These are phyloP conservation scores for Xerocomellus intermedius DNA, from an alignment of 768 basidiomycete genomes.

Conservation along the genomic window DNA sequence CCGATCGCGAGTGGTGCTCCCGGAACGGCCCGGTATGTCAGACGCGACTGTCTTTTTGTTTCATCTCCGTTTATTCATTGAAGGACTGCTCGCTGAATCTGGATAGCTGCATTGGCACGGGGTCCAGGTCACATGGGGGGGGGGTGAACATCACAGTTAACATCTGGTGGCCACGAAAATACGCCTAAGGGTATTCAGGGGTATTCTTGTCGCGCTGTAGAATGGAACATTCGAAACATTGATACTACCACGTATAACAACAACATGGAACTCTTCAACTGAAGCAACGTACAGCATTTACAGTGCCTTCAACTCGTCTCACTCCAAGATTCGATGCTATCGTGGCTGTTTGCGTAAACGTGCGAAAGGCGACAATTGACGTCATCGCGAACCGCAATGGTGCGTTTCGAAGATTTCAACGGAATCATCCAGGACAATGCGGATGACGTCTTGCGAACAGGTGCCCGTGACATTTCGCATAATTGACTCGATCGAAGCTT, in stretches of 20 bases:
- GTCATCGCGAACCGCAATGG: background rate
- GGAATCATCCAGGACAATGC: conserved; percentile 31
- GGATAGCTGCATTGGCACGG: background rate
- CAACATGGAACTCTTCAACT: background rate
- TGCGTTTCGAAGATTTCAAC: conserved; percentile 10
- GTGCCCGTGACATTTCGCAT: background rate
- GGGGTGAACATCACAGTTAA: background rate
- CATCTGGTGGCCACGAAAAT: background rate
- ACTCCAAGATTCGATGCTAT: conserved; percentile 42
- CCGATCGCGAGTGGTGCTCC: conserved; percentile 50
- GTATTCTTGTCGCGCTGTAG: background rate
- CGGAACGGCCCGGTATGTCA: background rate
- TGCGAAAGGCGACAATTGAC: conserved; percentile 7
- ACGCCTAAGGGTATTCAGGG: background rate
- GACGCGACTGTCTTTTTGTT: background rate
- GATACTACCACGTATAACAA: conserved; percentile 15
- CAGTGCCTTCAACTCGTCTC: conserved; percentile 1
- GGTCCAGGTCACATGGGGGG: background rate
- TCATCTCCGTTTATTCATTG: background rate
- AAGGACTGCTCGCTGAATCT: background rate
- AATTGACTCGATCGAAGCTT: conserved; percentile 22
- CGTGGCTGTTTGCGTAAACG: conserved; percentile 19
- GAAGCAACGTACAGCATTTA: conserved; percentile 1
- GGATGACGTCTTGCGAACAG: conserved; percentile 22
- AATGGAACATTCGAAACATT: background rate